phyloP scores from a whole-genome alignment of 2,329 filamentous ascomycete species.

The Hymenoscyphus fraxineus region DNA sequence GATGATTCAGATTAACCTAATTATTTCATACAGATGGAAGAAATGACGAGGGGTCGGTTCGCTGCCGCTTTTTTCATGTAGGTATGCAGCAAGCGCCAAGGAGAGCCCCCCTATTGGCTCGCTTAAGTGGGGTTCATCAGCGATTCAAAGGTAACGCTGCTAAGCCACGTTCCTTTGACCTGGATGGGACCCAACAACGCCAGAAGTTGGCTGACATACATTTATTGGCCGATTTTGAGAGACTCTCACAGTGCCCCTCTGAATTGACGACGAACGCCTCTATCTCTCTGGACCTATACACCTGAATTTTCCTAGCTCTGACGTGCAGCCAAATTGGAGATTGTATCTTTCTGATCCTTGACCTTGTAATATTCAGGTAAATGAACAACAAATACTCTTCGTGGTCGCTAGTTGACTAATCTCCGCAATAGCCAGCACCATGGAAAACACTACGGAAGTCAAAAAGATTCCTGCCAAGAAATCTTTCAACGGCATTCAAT shows the following conservation, averaged over 20 bases:
- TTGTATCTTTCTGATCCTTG: background rate
- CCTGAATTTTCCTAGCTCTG: too few relatives aligned
- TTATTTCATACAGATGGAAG: too few relatives aligned
- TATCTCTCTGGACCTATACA: too few relatives aligned
- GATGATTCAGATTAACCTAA: too few relatives aligned
- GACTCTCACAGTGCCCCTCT: background rate
- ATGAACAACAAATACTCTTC: background rate
- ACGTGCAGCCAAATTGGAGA: too few relatives aligned
- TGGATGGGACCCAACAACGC: background rate
- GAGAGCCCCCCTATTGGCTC: background rate
- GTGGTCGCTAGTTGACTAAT: background rate
- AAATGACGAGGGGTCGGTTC: too few relatives aligned
- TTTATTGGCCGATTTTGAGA: background rate
- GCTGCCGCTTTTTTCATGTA: background rate
- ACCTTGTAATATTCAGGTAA: background rate
- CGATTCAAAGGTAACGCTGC: background rate
- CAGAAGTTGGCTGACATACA: background rate
- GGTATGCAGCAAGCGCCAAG: background rate
- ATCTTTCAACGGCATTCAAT: background rate
- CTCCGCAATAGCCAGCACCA: background rate
- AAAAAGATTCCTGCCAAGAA: background rate
- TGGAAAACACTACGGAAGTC: background rate
- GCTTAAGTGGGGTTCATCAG: background rate
- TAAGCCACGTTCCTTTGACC: background rate
- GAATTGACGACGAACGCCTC: too few relatives aligned